Conservation (phyloP, 805 yeast genomes). For the Sungouiella blattae region DNA sequence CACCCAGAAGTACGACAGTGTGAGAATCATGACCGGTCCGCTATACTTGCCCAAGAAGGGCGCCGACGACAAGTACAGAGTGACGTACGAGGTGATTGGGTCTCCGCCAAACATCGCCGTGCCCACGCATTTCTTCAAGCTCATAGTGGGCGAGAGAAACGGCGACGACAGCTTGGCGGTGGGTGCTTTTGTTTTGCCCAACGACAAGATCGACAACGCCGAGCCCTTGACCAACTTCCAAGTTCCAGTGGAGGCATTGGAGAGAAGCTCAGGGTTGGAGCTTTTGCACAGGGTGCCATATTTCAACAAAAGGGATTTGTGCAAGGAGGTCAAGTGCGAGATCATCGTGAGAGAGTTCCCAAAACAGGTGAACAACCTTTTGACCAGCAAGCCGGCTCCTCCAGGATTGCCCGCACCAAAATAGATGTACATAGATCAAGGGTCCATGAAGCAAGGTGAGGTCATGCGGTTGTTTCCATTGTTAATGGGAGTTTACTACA, state of each 20-base stretch:
- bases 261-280: conserved; percentile 81
- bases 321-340: conserved; percentile 76
- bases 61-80: conserved; percentile 82
- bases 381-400: not conserved
- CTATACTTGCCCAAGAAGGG: conserved; percentile 76
- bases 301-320: conserved; percentile 56
- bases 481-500: too few species aligned
- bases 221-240: conserved; percentile 71
- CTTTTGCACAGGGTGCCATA: conserved; percentile 68
- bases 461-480: conserved; percentile 1
- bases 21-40: conserved; percentile 91
- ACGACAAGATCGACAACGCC: conserved; percentile 69
- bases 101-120: conserved; percentile 96
- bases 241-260: conserved; percentile 88
- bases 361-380: conserved; percentile 31
- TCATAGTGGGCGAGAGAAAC: conserved; percentile 74
- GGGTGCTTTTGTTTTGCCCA: conserved; percentile 93
- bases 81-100: conserved; percentile 89
- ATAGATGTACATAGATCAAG: not conserved
- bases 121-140: conserved; percentile 94
- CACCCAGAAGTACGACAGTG: conserved; percentile 66
- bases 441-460: too few species aligned
- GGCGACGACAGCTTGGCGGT: conserved; percentile 55
- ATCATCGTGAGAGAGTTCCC: conserved; percentile 79
- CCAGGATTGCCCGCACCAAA: conserved; percentile 3